Base-by-base conservation (phyloP, 371 early-diverging fungal species). In the Mortierella sp. region DNA sequence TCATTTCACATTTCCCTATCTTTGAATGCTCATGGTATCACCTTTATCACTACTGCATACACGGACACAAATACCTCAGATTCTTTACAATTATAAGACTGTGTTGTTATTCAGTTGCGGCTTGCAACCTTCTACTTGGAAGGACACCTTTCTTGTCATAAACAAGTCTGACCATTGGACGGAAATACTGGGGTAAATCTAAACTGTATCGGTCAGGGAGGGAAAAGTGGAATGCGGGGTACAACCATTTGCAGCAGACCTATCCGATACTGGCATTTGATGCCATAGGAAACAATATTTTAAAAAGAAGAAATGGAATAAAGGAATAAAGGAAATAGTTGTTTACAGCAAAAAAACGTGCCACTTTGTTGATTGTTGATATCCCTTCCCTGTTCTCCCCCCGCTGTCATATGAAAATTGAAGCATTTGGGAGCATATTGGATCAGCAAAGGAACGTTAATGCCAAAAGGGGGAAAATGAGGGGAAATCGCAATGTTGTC, bases 361-460 rank as follows among this genome's bases (percentile, higher is more conserved):
- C 53, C 26, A 51, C 23, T 40, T 13, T 40, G 40, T 40, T n/a
- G n/a, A n/a, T 40, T 40, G 13, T 40, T 40, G 40, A 40, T 40
- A 40, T 40, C 40, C 40, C 19, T 47, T 47, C 28, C 53, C 28
- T 13, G 8, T 26, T 23, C 26, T 28, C 26, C 26, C 15, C 57
- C 66, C 66, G 43, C 69, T 69, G 57, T 62, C 69, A 69, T 69
- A 62, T 69, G 69, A 69, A 69, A 62, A 69, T 69, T 37, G 43
- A 58, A 53, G 32, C 42, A 37, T 26, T 60, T 29, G 15, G 47
- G 42, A 40, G 37, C n/a, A 42, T 42, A 61, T 22, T 35, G 63
- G 45, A 61, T 32, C 63, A 66, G 29, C 58, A 47, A 61, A 28
- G 47, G 45, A 69, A 34, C 61, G 61, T 55, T 56, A n/a, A 3